Evolutionary conservation across 805 yeast species (phyloP), one percentile per base, ranked within the genome.

Genomic region (Lachancea mirantina): DNA sequence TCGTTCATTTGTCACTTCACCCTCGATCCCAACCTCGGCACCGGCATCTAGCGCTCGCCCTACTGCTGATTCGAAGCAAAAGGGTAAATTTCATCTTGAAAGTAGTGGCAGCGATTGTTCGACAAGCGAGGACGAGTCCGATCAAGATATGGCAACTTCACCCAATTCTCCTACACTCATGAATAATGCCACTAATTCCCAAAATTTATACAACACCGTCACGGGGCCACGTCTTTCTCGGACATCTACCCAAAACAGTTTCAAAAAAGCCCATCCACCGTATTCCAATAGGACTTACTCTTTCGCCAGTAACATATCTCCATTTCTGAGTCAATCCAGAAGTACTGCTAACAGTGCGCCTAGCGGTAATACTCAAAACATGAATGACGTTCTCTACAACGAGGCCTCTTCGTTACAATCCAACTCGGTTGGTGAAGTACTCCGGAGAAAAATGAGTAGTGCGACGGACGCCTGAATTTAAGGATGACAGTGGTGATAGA

Each of bases 41-140:
- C 29, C 14, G 19, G 20, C 13, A 9, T 10, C 20, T 4, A 16
- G 20, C 19, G 20, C 29, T n/a, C 19, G 13, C 19, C 14, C 19
- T 5, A 9, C 16, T 17, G 14, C 25, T 19, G n/a, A n/a, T n/a
- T 20, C 17, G 17, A 15, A 26, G 19, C n/a, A n/a, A 6, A 23
- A 38, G 21, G 32, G 43, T n/a, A 46, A 41, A 13, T 53, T 53
- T 33, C 49, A 48, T 28, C 37, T 53, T 11, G 54, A 45, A 6
- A 46, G 52, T n/a, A 49, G 54, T 23, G 55, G 45, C 16, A 50
- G 55, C 33, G 45, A 42, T 18, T 41, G 43, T 20, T 47, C 52
- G 4, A 41, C 49, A 4, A 49, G 46, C 24, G 56, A 50, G 7
- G 47, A 45, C 10, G 53, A 34, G 11, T 34, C 36, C 14, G 36